phyloP scores from a whole-genome alignment of 768 basidiomycete genomes.

The Lactifluus piperatus region DNA sequence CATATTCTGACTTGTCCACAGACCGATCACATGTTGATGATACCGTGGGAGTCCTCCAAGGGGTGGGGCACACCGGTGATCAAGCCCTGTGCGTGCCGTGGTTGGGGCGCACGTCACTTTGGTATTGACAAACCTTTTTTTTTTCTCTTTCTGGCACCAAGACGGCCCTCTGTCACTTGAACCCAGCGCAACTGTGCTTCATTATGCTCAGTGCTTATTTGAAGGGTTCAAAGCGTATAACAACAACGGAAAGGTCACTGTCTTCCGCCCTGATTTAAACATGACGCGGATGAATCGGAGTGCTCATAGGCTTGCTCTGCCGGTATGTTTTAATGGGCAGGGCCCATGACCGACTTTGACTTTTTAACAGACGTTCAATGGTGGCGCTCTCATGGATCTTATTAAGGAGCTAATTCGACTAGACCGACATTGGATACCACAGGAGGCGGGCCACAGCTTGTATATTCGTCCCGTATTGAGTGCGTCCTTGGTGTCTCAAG shows the following conservation, averaged over 20 bases:
- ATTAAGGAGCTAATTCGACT: slow-evolving; percentile 40
- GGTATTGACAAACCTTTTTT: background rate
- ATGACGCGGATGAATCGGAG: slow-evolving; percentile 43
- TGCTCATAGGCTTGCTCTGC: slow-evolving; percentile 33
- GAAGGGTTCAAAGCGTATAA: slow-evolving; percentile 48
- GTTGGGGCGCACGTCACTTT: background rate
- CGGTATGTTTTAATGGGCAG: slow-evolving; percentile 19
- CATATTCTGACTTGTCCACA: background rate
- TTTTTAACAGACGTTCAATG: slow-evolving; percentile 33
- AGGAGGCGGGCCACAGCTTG: slow-evolving; percentile 38
- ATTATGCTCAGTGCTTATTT: slow-evolving; percentile 44
- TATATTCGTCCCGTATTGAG: slow-evolving; percentile 41
- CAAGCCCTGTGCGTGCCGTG: slow-evolving; percentile 31
- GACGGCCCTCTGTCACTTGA: slow-evolving; percentile 41
- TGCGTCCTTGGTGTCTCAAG: slow-evolving; percentile 1
- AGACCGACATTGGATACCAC: slow-evolving; percentile 44
- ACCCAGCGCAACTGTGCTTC: slow-evolving; percentile 43
- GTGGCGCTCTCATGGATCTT: slow-evolving; percentile 32
- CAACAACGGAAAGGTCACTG: slow-evolving; percentile 33
- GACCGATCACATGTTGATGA: slow-evolving; percentile 34
- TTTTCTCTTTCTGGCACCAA: slow-evolving; percentile 10
- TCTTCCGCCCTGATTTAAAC: slow-evolving; percentile 47
- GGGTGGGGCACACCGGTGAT: slow-evolving; percentile 41
- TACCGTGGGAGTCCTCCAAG: slow-evolving; percentile 31
- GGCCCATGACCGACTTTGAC: background rate